These are phyloP conservation scores for Curvularia lunata DNA, from an alignment of 2,329 filamentous ascomycete genomes.

Conservation along the genomic window DNA sequence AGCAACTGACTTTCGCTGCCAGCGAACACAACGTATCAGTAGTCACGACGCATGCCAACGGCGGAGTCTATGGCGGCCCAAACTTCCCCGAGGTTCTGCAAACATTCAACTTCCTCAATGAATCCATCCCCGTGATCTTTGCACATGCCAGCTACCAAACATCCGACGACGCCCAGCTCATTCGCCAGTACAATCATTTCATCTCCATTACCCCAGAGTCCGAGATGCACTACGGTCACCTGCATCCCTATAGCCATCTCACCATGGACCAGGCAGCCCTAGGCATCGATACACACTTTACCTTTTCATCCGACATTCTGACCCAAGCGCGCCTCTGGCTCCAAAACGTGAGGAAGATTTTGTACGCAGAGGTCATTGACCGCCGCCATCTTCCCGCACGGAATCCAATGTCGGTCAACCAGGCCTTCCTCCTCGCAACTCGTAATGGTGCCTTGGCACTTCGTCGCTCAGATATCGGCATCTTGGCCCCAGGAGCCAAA, in stretches of 20 bases:
- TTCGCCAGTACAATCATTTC: slow-evolving; percentile 60
- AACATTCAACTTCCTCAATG: slow-evolving; percentile 47
- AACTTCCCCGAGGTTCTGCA: slow-evolving; percentile 38
- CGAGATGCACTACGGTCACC: slow-evolving; percentile 65
- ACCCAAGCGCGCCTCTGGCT: slow-evolving; percentile 62
- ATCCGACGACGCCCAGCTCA: slow-evolving; percentile 48
- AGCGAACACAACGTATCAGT: slow-evolving; percentile 38
- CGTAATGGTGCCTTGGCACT: slow-evolving; percentile 60
- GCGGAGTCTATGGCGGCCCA: slow-evolving; percentile 18
- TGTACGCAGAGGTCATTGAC: slow-evolving; percentile 51
- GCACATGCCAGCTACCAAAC: slow-evolving; percentile 59
- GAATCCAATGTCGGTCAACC: slow-evolving; percentile 61
- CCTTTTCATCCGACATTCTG: slow-evolving; percentile 56
- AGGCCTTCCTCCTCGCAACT: slow-evolving; percentile 64
- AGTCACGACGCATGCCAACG: slow-evolving; percentile 50
- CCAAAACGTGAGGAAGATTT: slow-evolving; percentile 52
- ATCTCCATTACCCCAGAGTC: slow-evolving; percentile 65
- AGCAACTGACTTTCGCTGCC: not conserved
- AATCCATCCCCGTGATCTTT: slow-evolving; percentile 58
- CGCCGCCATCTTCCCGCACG: slow-evolving; percentile 54
- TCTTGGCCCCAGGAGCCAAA: slow-evolving; percentile 58
- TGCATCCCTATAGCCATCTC: slow-evolving; percentile 53
- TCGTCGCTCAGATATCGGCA: slow-evolving; percentile 59
- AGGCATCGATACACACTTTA: slow-evolving; percentile 63
- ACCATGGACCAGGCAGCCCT: slow-evolving; percentile 60